Evolutionary conservation across 805 yeast genomes (phyloP).

Genomic region (Candida insectorum): DNA sequence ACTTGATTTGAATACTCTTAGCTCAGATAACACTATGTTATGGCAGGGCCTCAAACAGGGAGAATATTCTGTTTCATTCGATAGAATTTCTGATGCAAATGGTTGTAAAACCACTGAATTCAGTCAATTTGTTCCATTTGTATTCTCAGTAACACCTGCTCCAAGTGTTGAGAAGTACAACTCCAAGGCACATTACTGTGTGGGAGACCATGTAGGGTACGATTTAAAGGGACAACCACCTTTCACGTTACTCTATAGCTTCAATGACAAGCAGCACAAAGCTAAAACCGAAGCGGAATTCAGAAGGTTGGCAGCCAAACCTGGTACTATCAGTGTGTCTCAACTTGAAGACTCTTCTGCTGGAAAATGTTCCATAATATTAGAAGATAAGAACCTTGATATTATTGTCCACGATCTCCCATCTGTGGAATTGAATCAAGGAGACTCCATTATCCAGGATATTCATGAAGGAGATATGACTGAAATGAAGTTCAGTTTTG

Average conservation of each 20-base stretch:
- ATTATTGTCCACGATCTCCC: slow-evolving; percentile 47
- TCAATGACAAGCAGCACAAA: slow-evolving; percentile 58
- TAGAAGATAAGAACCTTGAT: slow-evolving; percentile 33
- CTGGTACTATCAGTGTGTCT: slow-evolving; percentile 70
- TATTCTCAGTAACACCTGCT: slow-evolving; percentile 67
- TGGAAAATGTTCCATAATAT: slow-evolving; percentile 66
- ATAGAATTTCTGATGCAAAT: slow-evolving; percentile 58
- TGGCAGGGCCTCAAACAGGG: slow-evolving; percentile 47
- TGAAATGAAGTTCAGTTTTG: slow-evolving; percentile 75
- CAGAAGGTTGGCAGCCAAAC: slow-evolving; percentile 71
- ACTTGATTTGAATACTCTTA: slow-evolving; percentile 9
- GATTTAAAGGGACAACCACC: slow-evolving; percentile 78
- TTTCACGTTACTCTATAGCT: slow-evolving; percentile 68
- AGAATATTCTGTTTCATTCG: slow-evolving; percentile 57
- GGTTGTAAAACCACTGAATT: slow-evolving; percentile 60
- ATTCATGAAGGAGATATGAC: slow-evolving; percentile 95
- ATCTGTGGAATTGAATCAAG: slow-evolving; percentile 80
- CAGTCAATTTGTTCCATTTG: slow-evolving; percentile 32
- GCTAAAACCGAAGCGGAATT: slow-evolving; percentile 49
- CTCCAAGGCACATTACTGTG: slow-evolving; percentile 55
- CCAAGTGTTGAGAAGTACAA: slow-evolving; percentile 55
- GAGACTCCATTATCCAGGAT: slow-evolving; percentile 71
- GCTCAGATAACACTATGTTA: slow-evolving; percentile 3
- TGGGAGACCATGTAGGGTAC: slow-evolving; percentile 84
- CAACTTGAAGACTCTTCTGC: slow-evolving; percentile 73